A percentile compares a stretch with the other conserved stretches of the same genome.
phyloP scores from a whole-genome alignment of 208 protist species.

The Crithidia fasciculata region DNA sequence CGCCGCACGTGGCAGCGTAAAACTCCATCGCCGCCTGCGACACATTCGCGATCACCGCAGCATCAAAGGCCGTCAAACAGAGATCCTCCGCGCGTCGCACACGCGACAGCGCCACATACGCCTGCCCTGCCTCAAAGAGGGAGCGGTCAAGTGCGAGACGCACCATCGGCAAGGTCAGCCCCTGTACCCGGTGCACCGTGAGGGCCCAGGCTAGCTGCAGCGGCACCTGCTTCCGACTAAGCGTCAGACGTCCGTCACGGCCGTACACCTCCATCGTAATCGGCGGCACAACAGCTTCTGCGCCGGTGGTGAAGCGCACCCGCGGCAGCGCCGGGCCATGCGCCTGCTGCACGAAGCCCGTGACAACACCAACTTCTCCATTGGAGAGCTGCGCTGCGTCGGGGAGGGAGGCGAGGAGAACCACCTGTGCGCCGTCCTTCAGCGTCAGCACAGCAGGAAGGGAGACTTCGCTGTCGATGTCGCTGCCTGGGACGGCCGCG shows the following conservation, averaged over 20 bases:
- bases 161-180: slow-evolving; percentile 81
- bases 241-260: slow-evolving; percentile 34
- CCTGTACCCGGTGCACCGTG: slow-evolving; percentile 96
- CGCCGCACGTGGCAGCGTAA: slow-evolving; percentile 21
- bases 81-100: slow-evolving; percentile 52
- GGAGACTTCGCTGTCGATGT: slow-evolving; percentile 66
- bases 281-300: slow-evolving; percentile 59
- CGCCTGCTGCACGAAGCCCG: slow-evolving; percentile 29
- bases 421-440: slow-evolving; percentile 75
- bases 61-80: slow-evolving; percentile 34
- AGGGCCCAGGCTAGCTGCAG: slow-evolving; percentile 94
- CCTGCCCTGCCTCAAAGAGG: slow-evolving; percentile 74
- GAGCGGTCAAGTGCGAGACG: slow-evolving; percentile 61
- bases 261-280: slow-evolving; percentile 45
- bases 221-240: slow-evolving; percentile 81
- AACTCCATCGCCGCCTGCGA: slow-evolving; percentile 26
- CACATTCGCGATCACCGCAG: slow-evolving; percentile 18
- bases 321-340: slow-evolving; percentile 50
- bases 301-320: slow-evolving; percentile 53
- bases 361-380: slow-evolving; percentile 38
- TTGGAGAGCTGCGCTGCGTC: slow-evolving; percentile 44
- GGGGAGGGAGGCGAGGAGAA: slow-evolving; percentile 61
- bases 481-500: slow-evolving; percentile 51
- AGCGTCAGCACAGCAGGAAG: slow-evolving; percentile 57
- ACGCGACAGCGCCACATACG: slow-evolving; percentile 80